Evolutionary conservation across 208 protist genomes (phyloP).

Genomic region (Leptomonas seymouri): DNA sequence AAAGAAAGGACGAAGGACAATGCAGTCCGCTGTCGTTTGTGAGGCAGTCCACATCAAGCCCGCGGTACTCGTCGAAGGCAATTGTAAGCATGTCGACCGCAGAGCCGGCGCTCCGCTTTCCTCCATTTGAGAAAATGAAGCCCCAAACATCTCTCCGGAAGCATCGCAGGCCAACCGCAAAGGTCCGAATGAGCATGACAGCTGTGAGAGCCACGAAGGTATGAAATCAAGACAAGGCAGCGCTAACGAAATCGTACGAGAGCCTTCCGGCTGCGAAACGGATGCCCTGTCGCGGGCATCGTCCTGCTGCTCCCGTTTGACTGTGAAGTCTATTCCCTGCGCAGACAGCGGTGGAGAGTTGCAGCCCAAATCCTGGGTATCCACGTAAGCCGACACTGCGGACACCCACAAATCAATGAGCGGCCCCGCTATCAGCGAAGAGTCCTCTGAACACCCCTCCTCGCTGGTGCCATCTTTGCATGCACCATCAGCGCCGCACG

Average conservation of each 20-base stretch:
- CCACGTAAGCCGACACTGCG: conserved; percentile 8
- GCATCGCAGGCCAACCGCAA: neutral
- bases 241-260: neutral
- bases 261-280: neutral
- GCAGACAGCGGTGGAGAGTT: no score
- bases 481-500: neutral
- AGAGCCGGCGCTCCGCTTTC: neutral
- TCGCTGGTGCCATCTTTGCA: neutral
- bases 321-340: no score
- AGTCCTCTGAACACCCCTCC: neutral
- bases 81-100: neutral
- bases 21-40: conserved; percentile 16
- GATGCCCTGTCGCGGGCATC: neutral
- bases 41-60: conserved; percentile 20
- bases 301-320: neutral
- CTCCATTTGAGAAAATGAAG: neutral
- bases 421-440: conserved; percentile 1
- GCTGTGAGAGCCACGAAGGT: conserved; percentile 25
- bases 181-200: conserved; percentile 20
- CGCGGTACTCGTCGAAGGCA: conserved; percentile 5
- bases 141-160: no score
- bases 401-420: conserved; percentile 27
- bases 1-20: neutral
- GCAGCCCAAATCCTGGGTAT: neutral
- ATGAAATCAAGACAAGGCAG: conserved; percentile 16